Evolutionary conservation across 2,329 filamentous ascomycete genomes (phyloP), one percentile per base, ranked within the genome.

Genomic region (Penicillium sp.): DNA sequence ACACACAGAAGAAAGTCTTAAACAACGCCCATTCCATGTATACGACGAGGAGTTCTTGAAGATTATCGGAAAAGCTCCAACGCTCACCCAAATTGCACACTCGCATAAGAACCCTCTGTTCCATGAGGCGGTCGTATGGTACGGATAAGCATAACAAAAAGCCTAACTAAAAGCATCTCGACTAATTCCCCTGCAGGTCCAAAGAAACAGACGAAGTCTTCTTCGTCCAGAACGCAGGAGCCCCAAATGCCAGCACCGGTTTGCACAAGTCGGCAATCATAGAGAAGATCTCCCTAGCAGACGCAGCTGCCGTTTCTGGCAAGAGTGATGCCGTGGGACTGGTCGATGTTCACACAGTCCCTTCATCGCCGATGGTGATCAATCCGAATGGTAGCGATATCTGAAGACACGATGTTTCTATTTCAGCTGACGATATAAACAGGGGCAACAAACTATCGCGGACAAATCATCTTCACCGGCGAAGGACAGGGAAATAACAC

Each of bases 181-280:
- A 16, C 29, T 31, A 9, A 31, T 3, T 16, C 14, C 23, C 6
- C 9, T 6, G 9, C 29, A 31, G 29, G 29, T 41, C 41, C 2
- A 53, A 47, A 24, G 31, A 40, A 26, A 56, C 49, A 5, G 52
- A 56, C 8, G 54, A 56, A 22, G 44, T 56, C 1, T 56, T 56
- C 26, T 56, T 56, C 4, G 54, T 53, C 11, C 54, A 56, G 18
- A 56, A 56, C 43, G 54, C 54, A 22, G 54, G 54, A 1, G 38
- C 41, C 9, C 32, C 44, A 39, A 39, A 35, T 20, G 44, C 29
- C 9, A 31, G 29, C n/a, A 31, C 29, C 14, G 29, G 29, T 31
- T n/a, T 31, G 8, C 16, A 31, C 6, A 31, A 16, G 29, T 31
- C 29, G n/a, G 29, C 29, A 1, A 31, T 31, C n/a, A 31, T 31